phyloP scores from a whole-genome alignment of 345 rosid genomes.

The Acer campestre region DNA sequence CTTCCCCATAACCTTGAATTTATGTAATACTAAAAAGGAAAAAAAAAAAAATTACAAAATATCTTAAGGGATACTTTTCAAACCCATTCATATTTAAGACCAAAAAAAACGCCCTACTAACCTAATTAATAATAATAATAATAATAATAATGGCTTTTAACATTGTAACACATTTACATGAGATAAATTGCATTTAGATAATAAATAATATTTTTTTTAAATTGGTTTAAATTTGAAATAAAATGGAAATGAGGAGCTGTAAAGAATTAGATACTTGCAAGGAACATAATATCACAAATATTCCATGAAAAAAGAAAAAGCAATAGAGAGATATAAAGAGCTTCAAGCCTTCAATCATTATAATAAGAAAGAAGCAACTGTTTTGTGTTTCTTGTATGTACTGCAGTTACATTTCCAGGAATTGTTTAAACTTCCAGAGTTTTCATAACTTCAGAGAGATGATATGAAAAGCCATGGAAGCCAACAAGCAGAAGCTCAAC shows the following conservation, averaged over 20 bases:
- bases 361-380: not conserved
- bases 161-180: no score
- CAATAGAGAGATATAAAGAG: not conserved
- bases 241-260: not conserved
- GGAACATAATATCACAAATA: not conserved
- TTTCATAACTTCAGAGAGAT: not conserved
- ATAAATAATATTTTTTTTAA: not conserved
- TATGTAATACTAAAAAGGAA: no score
- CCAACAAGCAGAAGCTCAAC: not conserved
- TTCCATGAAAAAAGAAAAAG: not conserved
- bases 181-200: no score
- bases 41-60: no score
- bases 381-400: not conserved
- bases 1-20: no score
- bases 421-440: not conserved
- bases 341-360: not conserved
- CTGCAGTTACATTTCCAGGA: not conserved
- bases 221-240: not conserved
- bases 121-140: no score
- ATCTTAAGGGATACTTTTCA: no score
- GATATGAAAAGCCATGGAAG: not conserved
- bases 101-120: no score
- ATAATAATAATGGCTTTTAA: no score
- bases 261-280: not conserved
- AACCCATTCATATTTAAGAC: no score